Evolutionary conservation across 2,329 filamentous ascomycete genomes (phyloP).

Genomic region (Paramyrothecium roridum): DNA sequence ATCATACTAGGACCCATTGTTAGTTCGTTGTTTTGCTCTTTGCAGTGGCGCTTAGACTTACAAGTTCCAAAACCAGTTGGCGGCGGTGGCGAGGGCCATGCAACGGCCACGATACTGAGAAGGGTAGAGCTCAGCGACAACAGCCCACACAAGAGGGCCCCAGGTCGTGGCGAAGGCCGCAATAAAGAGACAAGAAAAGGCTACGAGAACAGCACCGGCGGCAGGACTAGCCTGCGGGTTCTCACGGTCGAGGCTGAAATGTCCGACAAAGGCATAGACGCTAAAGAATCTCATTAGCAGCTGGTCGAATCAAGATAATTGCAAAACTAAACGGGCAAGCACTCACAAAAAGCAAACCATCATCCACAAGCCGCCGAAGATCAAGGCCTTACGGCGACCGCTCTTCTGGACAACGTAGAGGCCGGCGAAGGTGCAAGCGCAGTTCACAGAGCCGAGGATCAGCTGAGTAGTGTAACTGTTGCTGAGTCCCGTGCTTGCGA

Average conservation of each 20-base stretch:
- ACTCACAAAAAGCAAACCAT: conserved; percentile 46
- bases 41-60: no score
- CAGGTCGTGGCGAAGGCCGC: conserved; percentile 65
- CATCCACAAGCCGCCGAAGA: conserved; percentile 61
- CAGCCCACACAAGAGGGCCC: conserved; percentile 67
- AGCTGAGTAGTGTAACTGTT: conserved; percentile 68
- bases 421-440: conserved; percentile 61
- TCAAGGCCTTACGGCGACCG: conserved; percentile 61
- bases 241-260: conserved; percentile 37
- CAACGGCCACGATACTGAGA: conserved; percentile 50
- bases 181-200: conserved; percentile 68
- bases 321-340: background rate
- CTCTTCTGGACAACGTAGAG: conserved; percentile 64
- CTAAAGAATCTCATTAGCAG: conserved; percentile 11
- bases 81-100: conserved; percentile 54
- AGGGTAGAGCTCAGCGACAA: conserved; percentile 64
- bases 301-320: background rate
- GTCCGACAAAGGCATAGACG: conserved; percentile 46
- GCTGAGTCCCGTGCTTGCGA: conserved; percentile 59
- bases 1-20: conserved; percentile 27
- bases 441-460: conserved; percentile 66
- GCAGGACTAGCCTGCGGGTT: conserved; percentile 43
- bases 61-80: conserved; percentile 68
- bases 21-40: background rate
- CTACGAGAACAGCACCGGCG: conserved; percentile 59